phyloP scores from a whole-genome alignment of 345 rosid genomes.

The Eucalyptus erythrocorys region DNA sequence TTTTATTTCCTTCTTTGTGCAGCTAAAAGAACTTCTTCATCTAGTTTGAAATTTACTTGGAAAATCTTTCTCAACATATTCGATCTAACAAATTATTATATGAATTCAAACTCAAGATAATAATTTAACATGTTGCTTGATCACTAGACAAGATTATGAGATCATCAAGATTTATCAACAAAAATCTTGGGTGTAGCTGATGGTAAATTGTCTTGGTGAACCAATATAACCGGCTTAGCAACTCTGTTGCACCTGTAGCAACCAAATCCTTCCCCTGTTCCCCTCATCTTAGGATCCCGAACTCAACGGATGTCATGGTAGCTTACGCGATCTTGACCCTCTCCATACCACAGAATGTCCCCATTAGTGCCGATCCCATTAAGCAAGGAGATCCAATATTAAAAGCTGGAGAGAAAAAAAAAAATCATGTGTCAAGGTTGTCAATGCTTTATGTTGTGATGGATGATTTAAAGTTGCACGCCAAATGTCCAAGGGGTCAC shows the following conservation, averaged over 20 bases:
- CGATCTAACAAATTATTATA: too few relatives aligned
- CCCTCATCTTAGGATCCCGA: neutral
- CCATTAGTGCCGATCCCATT: neutral
- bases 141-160: neutral
- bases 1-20: too few relatives aligned
- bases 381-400: neutral
- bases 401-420: neutral
- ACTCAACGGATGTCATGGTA: neutral
- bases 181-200: neutral
- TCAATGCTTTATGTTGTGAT: neutral
- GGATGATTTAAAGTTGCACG: neutral
- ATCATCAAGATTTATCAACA: neutral
- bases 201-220: neutral
- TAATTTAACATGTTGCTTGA: too few relatives aligned
- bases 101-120: accelerated
- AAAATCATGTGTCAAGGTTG: neutral
- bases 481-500: neutral
- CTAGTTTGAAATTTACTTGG: too few relatives aligned
- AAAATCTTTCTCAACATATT: too few relatives aligned
- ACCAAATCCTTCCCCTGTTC: neutral
- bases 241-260: neutral
- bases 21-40: too few relatives aligned
- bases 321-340: neutral
- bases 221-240: too few relatives aligned
- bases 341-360: neutral